Evolutionary conservation across 495 filamentous ascomycete species (phyloP), one percentile per base, ranked within the genome.

Genomic region (Friedmanniomyces endolithicus): DNA sequence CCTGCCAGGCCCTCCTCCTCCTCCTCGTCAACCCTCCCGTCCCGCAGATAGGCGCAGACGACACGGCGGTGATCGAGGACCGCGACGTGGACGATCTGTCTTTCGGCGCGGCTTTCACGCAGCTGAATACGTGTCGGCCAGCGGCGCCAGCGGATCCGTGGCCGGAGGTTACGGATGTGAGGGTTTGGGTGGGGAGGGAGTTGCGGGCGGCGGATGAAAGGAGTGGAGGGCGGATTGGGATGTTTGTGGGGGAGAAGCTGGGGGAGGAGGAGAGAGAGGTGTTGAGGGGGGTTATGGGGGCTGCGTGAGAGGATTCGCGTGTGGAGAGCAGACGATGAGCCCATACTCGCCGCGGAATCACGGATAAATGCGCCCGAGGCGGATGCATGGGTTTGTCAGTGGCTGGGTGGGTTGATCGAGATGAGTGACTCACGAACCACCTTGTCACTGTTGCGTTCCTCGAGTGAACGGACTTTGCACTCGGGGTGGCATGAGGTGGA

Each of bases 91-190:
- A 78, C 16, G 89, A 94, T 63, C 80, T 95, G 64, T 82, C 85
- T 48, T 99, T 97, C 62, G 94, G 90, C 11, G 81, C 94, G 41
- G 88, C 88, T 0, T 99, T 94, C 70, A 96, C 92, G 1, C 79
- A 84, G 39, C 75, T 99, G 53, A 90, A 86, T 66, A 96, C 92
- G 1, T 88, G 90, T 68, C 86, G 84, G 66, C 78, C 80, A 48
- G 65, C 69, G 31, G 62, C 75, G 9, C 27, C 27, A 4, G 74
- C 73, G 52, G 90, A 95, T 64, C 81, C 85, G 19, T 95, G 83
- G 77, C 85, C 89, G 31, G 83, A 94, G 51, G 83, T 90, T 9
- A 73, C 73, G 9, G 85, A 94, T 65, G 79, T 94, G 17, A 85
- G 84, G 70, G 64, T 63, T 24, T 96, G 89, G 89, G 87, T 90